Evolutionary conservation across 2,329 filamentous ascomycete species (phyloP), one percentile per base, ranked within the genome.

Genomic region (Clarireedia homoeocarpa): DNA sequence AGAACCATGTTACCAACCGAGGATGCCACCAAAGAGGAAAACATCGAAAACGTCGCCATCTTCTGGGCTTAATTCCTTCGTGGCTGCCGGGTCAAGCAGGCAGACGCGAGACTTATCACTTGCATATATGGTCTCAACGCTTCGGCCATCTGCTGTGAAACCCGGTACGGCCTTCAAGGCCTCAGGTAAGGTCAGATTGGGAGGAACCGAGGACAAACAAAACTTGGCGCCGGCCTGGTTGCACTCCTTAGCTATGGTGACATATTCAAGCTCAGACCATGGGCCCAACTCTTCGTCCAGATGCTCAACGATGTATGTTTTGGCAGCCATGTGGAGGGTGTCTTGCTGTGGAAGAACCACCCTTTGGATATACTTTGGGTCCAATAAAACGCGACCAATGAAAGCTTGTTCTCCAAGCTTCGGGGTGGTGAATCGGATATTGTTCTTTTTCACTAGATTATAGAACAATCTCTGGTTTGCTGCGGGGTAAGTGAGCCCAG

Each of bases 221-320:
- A 97, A 96, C 51, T 77, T 77, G 55, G 84, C 82, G 36, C 81
- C 80, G 3, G 82, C 74, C 24, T 79, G 78, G 60, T 83, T 75
- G 52, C 88, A 90, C 76, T 99, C 94, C 59, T 81, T 77, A 51
- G 90, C 90, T 70, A 99, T 96, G 67, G 87, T 82, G 55, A 83
- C 76, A 75, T 99, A 99, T 75, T 99, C 94, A 53, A 97, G 82
- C 61, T 89, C 84, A 24, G 94, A 97, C 94, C 94, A 99, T 42
- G 84, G 82, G 36, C 95, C 94, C 30, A 99, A 80, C 73, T 99
- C 94, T 42, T 89, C 86, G 74, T 99, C 94, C 62, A 99, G 84
- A 73, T 99, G 92, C 77, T 97, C 92, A 65, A 97, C 91, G 67
- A 97, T 88, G 74, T 94, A 96, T 45, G 84, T 91, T 73, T 91